Base-by-base conservation (phyloP, 495 filamentous ascomycete species). In the Neurospora intermedia region DNA sequence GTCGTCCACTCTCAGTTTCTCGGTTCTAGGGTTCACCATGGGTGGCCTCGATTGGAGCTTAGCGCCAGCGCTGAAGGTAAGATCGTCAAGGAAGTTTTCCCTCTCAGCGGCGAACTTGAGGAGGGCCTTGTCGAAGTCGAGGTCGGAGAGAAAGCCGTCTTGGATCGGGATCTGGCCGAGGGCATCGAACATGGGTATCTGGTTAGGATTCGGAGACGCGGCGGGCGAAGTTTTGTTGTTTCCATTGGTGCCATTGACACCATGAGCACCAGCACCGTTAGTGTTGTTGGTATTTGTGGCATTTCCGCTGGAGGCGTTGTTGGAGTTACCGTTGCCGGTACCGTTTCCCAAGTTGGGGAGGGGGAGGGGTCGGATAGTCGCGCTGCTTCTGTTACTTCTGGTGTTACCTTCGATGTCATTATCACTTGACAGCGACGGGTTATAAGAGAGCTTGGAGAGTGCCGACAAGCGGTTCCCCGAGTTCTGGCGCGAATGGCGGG, bases 51-150 rank as follows among this genome's bases (percentile, higher is more conserved):
- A 87, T 77, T 91, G 89, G 38, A 89, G 84, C 27, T 93, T 90
- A 10, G 92, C 92, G 62, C 95, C 96, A 27, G 95, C 94, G 76
- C 88, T 94, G 80, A 97, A 91, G 78, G 91, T 93, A 74, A 98
- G 85, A 81, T 99, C 96, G 71, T 96, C 93, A 76, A 99, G 80
- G 80, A 99, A 98, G 74, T 91, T 91, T 76, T 99, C 96, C 75
- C 96, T 86, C 82, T 98, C 96, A 69, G 92, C 91, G 48, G 96
- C 93, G 82, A 99, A 99, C 80, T 97, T 98, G 71, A 93, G 81
- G 74, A 99, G 85, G 18, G 96, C 96, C 77, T 91, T 87, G 77
- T 98, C 95, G 77, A 99, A 99, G 81, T 98, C 94, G 78, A 91
- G 92, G 80, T 96, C 69, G 69, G 72, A 80, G 75, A 70, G 77